Conservation (phyloP, 306 rosid species). For the Casuarina cunninghamiana region DNA sequence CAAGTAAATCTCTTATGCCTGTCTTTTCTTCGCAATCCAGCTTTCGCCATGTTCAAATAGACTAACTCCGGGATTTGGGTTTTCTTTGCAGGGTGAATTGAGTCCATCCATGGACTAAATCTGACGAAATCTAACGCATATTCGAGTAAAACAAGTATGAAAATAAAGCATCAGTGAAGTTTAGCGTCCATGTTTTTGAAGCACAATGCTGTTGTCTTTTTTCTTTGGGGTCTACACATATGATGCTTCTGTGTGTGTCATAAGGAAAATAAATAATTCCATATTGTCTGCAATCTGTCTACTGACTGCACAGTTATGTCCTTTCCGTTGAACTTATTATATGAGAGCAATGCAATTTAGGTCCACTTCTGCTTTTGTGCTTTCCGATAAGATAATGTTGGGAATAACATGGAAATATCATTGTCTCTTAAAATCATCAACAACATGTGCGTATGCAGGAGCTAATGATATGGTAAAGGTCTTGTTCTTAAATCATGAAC, state of each 20-base stretch:
- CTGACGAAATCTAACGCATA: not conserved
- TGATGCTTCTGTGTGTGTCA: not conserved
- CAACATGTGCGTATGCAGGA: not conserved
- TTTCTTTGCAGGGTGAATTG: constrained; percentile 47
- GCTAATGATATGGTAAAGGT: not conserved
- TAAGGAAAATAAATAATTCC: not conserved
- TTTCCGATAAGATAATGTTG: not conserved
- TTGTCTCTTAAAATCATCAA: not conserved
- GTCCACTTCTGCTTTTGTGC: not conserved
- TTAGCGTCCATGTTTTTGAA: not conserved
- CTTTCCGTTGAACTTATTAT: not conserved
- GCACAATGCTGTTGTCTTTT: not conserved
- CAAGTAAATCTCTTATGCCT: constrained; percentile 16
- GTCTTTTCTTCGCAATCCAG: not conserved
- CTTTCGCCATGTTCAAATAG: not conserved
- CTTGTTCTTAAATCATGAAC: no score
- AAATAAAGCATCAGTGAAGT: not conserved
- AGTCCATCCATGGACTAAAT: not conserved
- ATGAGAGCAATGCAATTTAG: not conserved
- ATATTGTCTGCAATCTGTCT: not conserved
- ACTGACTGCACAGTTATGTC: not conserved
- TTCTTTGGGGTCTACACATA: no score
- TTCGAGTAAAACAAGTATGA: not conserved
- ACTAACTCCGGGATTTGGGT: constrained; percentile 8
- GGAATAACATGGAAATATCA: not conserved